phyloP scores from a whole-genome alignment of 805 yeast genomes.

The Zygotorulaspora florentina region DNA sequence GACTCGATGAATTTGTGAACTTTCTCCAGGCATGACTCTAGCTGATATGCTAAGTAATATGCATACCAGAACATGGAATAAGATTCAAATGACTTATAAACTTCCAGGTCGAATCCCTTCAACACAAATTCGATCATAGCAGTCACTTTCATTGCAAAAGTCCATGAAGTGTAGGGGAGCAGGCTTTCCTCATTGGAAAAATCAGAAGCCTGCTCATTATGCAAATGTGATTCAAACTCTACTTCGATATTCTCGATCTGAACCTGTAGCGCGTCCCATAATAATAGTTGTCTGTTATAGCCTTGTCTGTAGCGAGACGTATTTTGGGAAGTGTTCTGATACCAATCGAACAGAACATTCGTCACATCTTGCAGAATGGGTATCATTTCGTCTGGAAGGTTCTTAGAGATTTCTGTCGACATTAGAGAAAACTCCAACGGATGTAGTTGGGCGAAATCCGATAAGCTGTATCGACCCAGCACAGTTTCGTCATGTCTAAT shows the following conservation, averaged over 20 bases:
- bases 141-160: slow-evolving; percentile 59
- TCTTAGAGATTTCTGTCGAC: slow-evolving; percentile 6
- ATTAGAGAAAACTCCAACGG: slow-evolving; percentile 39
- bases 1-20: slow-evolving; percentile 31
- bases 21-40: slow-evolving; percentile 40
- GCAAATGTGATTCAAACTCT: slow-evolving; percentile 36
- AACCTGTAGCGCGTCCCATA: slow-evolving; percentile 82
- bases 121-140: slow-evolving; percentile 70
- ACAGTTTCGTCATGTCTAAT: slow-evolving; percentile 59
- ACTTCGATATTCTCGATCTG: slow-evolving; percentile 62
- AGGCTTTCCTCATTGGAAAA: slow-evolving; percentile 36
- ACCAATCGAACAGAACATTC: slow-evolving; percentile 42
- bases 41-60: slow-evolving; percentile 48
- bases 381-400: slow-evolving; percentile 9
- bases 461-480: slow-evolving; percentile 46
- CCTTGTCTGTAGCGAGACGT: slow-evolving; percentile 81
- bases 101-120: slow-evolving; percentile 69
- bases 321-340: slow-evolving; percentile 53
- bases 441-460: slow-evolving; percentile 39
- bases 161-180: slow-evolving; percentile 67
- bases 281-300: slow-evolving; percentile 47
- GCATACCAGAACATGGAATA: slow-evolving; percentile 66
- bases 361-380: slow-evolving; percentile 43
- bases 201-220: slow-evolving; percentile 35
- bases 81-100: slow-evolving; percentile 69